Base-by-base conservation (phyloP, 1,284 basidiomycete species). In the Clitocybe nebularis region DNA sequence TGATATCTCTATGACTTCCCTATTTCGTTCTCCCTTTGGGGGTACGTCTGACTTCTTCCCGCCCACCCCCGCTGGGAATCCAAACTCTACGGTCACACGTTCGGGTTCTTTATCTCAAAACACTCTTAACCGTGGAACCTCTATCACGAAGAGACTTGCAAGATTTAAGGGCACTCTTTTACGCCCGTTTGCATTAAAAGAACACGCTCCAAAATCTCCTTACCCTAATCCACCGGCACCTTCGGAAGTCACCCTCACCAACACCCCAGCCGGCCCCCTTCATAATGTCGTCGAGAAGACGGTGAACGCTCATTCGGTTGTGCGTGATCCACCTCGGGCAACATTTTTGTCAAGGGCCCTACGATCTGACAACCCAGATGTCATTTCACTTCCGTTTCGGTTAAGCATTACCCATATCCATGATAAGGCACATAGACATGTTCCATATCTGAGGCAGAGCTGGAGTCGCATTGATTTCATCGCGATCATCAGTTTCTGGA, bases 401-500 rank as follows among this genome's bases (percentile, higher is more conserved):
- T 62, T 89, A 13, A 82, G 75, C 51, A 68, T 89, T 13, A 65
- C 67, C 14, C 65, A 75, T 30, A 63, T 75, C 0, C 74, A 72
- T 41, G 65, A 72, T 43, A 80, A 78, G 51, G 74, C 77, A 11
- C 65, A 63, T 21, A 69, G 78, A 36, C 85, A 85, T 52, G 64
- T 88, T 2, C 91, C 95, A 0, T 99, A 93, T 59, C 71, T 98
- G 3, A 78, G 95, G 3, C 93, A 98, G 57, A 91, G 89, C 41
- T 98, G 94, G 93, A 90, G 86, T 53, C 77, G 94, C 22, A 86
- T 96, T 44, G 94, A 99, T 61, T 80, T 89, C 49, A 64, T 97
- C 24, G 90, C 95, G 1, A 80, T 97, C 36, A 48, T 83, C 16
- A 72, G 79, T 46, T 94, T 92, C 58, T 94, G 90, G 90, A 74